Base-by-base conservation (phyloP, 1,139 yeast species). In the Arxiozyma slooffiae region DNA sequence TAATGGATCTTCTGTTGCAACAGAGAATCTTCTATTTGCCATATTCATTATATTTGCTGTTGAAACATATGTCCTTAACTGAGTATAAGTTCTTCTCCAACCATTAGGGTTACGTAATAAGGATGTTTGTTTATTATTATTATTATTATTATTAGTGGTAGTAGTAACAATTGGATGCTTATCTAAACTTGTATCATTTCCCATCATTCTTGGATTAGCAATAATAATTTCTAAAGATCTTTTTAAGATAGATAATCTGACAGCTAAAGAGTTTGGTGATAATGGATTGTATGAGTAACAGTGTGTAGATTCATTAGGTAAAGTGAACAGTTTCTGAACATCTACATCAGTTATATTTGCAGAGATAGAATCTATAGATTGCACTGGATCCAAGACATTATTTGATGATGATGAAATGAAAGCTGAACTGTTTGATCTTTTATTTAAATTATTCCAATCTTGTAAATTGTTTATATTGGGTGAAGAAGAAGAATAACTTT, bases 241-340 rank as follows among this genome's bases (percentile, higher is more conserved):
- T 60, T 82, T 85, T 59, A 87, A 71, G 20, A 86, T 89, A 53
- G 82, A 82, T 54, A 87, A 70, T 51, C 96, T 71, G 50, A 86
- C 78, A 0, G 94, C 87, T 52, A 87, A 68, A 1, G 95, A 83
- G 60, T 85, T 84, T 21, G 89, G 92, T 4, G 94, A 82, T 51
- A 85, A 71, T 53, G 85, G 87, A 6, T 94, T 89, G 65, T 86
- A 87, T 0, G 95, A 85, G 62, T 85, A 87, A 2, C 95, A 85
- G 63, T 85, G 92, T 2, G 94, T 78, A 11, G 94, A 84, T 62
- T 85, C 92, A 21, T 82, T 79, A 5, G 95, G 60, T 26, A 52
- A 46, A 40, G 48, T 51, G 37, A 49, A 52, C 8, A 55, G 44
- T 48, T 57, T 60, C 24, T 50, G 50, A 9, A 88, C 62, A 84